Evolutionary conservation across 306 rosid genomes (phyloP).

Genomic region (Malus asiatica): DNA sequence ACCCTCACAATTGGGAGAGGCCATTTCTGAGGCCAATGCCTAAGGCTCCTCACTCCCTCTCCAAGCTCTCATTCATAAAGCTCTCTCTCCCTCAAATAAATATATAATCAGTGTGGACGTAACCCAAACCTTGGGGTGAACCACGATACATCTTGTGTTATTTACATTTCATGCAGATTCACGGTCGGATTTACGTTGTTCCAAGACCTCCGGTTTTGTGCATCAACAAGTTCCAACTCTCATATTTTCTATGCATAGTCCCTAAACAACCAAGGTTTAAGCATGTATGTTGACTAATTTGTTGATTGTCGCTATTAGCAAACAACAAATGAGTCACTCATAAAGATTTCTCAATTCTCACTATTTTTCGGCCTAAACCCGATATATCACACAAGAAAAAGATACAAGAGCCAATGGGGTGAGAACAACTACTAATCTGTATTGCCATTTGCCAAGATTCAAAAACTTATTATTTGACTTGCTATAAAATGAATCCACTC

Average conservation of each 20-base stretch:
- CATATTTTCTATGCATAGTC: background rate
- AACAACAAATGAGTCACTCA: background rate
- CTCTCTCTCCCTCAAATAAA: no score
- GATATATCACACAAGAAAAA: background rate
- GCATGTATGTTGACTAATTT: background rate
- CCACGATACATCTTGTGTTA: no score
- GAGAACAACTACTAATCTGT: background rate
- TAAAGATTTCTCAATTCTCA: background rate
- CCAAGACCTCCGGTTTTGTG: no score
- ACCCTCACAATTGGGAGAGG: no score
- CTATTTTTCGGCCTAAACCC: background rate
- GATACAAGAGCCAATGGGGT: background rate
- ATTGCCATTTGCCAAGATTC: slow-evolving; percentile 1
- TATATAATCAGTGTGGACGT: no score
- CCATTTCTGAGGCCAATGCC: no score
- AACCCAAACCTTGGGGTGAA: no score
- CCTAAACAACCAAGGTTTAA: background rate
- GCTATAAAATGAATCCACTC: background rate
- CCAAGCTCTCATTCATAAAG: no score
- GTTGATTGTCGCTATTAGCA: background rate
- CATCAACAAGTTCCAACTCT: background rate
- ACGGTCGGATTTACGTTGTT: no score
- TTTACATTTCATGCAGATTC: no score
- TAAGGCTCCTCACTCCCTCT: no score
- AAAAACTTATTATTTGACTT: background rate